phyloP scores from a whole-genome alignment of 805 yeast species.

The Nakazawaea ishiwadae region DNA sequence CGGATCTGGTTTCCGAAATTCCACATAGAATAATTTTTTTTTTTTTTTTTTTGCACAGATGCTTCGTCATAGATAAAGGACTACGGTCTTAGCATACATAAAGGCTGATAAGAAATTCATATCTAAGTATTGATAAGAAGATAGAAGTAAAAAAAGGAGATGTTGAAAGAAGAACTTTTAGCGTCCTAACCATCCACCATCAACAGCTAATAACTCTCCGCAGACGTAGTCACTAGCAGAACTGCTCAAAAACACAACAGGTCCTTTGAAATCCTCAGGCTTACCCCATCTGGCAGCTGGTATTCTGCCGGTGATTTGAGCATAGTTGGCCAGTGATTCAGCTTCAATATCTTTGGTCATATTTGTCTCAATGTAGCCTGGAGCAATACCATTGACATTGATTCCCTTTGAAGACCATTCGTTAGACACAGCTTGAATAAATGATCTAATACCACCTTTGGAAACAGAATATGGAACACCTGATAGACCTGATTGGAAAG shows the following conservation, averaged over 20 bases:
- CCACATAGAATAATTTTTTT: too few species aligned
- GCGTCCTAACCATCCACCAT: slow-evolving; percentile 48
- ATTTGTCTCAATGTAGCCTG: slow-evolving; percentile 43
- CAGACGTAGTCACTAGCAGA: slow-evolving; percentile 47
- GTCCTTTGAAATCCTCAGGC: slow-evolving; percentile 43
- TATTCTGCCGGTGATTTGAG: slow-evolving; percentile 30
- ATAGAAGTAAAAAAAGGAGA: too few species aligned
- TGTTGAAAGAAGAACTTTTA: slow-evolving; percentile 10
- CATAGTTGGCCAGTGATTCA: slow-evolving; percentile 21
- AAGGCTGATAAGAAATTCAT: too few species aligned
- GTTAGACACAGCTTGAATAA: slow-evolving; percentile 34
- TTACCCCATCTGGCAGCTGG: slow-evolving; percentile 45
- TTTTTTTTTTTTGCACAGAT: too few species aligned
- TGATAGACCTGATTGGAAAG: slow-evolving; percentile 35
- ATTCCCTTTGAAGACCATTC: slow-evolving; percentile 43
- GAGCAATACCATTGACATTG: slow-evolving; percentile 43
- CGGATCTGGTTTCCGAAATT: too few species aligned
- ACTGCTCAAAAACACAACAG: slow-evolving; percentile 40
- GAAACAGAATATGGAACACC: slow-evolving; percentile 36
- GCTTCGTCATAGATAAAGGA: too few species aligned
- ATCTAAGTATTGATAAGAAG: too few species aligned
- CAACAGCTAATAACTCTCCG: slow-evolving; percentile 48
- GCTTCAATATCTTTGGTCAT: slow-evolving; percentile 32
- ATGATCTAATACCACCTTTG: slow-evolving; percentile 33
- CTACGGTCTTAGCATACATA: too few species aligned